phyloP scores from a whole-genome alignment of 2,329 filamentous ascomycete species.

The Seiridium cupressi region DNA sequence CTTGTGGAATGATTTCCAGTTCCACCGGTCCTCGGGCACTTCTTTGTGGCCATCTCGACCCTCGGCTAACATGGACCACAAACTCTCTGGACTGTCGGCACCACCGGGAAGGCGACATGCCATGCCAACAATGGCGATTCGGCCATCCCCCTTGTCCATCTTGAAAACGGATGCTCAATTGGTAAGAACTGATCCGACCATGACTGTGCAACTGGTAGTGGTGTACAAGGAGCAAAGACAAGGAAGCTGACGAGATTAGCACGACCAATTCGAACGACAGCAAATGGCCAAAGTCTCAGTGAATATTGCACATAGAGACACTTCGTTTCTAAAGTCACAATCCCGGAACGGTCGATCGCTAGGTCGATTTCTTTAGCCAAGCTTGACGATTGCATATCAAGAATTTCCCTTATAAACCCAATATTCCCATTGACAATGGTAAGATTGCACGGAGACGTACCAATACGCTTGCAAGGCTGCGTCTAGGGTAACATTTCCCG shows the following conservation, averaged over 20 bases:
- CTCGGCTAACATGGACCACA: constrained; percentile 22
- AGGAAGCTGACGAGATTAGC: background rate
- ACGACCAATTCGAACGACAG: background rate
- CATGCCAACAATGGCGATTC: constrained; percentile 24
- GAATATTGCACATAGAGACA: background rate
- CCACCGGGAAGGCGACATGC: constrained; percentile 30
- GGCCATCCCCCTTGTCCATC: background rate
- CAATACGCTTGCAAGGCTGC: background rate
- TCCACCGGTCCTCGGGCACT: constrained; percentile 22
- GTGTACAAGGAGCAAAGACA: background rate
- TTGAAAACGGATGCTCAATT: background rate
- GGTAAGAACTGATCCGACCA: background rate
- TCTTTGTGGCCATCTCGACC: constrained; percentile 10
- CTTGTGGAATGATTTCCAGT: constrained; percentile 17
- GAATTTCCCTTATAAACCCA: background rate
- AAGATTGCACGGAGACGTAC: background rate
- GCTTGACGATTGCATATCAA: background rate
- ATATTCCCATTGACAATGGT: background rate
- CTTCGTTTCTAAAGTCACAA: background rate
- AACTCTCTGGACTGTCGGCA: constrained; percentile 19
- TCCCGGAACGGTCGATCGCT: background rate
- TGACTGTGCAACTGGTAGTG: background rate
- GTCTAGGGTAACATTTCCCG: background rate
- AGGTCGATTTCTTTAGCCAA: background rate
- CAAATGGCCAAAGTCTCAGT: background rate